Evolutionary conservation across 2,329 filamentous ascomycete genomes (phyloP).

Genomic region (Aciculosporium take): DNA sequence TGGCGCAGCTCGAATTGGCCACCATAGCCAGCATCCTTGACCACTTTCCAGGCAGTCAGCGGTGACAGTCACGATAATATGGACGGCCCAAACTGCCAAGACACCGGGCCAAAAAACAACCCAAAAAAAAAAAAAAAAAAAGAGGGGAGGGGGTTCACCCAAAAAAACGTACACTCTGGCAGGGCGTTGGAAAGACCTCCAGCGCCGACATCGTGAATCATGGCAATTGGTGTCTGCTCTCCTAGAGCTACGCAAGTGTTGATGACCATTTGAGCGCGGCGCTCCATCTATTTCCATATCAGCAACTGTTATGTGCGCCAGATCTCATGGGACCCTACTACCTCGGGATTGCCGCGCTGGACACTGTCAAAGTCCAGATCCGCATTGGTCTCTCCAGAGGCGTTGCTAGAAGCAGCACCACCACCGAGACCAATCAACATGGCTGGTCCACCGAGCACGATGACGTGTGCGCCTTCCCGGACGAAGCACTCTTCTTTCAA

Average conservation of each 20-base stretch:
- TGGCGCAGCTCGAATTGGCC: conserved; percentile 91
- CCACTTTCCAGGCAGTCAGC: conserved; percentile 29
- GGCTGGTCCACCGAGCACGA: conserved; percentile 87
- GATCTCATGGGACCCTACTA: too few species aligned
- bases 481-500: conserved; percentile 72
- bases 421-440: conserved; percentile 97
- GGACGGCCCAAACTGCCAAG: neutral
- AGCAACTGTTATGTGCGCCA: neutral
- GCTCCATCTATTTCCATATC: conserved; percentile 47
- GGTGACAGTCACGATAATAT: too few species aligned
- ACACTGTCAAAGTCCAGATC: conserved; percentile 96
- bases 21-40: conserved; percentile 81
- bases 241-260: conserved; percentile 83
- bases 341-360: conserved; percentile 85
- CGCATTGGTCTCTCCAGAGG: conserved; percentile 75
- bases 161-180: conserved; percentile 44
- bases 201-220: conserved; percentile 95
- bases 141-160: too few species aligned
- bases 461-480: conserved; percentile 72
- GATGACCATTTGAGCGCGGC: conserved; percentile 94
- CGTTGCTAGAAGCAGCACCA: conserved; percentile 82
- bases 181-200: conserved; percentile 66
- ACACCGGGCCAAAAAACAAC: neutral
- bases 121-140: neutral
- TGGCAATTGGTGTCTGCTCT: conserved; percentile 74